Evolutionary conservation across 176 grass and related monocot genomes (phyloP).

Genomic region (Chloris gayana): DNA sequence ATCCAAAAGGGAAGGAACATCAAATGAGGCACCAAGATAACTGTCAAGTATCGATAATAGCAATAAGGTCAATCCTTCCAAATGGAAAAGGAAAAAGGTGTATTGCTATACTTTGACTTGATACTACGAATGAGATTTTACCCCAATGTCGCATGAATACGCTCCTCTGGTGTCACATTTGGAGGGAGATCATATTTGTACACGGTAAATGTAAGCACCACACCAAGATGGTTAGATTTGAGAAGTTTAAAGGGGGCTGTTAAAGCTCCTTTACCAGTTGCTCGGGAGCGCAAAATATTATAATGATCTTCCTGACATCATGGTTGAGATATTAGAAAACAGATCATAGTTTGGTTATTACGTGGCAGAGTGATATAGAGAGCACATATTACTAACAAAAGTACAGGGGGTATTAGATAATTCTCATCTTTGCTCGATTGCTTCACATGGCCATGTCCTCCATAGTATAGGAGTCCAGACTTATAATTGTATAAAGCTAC

Average conservation of each 20-base stretch:
- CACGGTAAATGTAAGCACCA: slow-evolving; percentile 83
- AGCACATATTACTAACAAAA: background rate
- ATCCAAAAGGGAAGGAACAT: slow-evolving; percentile 79
- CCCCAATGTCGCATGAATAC: slow-evolving; percentile 67
- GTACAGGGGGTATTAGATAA: background rate
- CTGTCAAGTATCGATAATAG: slow-evolving; percentile 46
- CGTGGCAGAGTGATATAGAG: background rate
- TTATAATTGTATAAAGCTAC: background rate
- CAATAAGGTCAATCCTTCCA: slow-evolving; percentile 9
- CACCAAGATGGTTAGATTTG: slow-evolving; percentile 77
- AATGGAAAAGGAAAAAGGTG: slow-evolving; percentile 5
- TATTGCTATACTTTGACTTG: background rate
- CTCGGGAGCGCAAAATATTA: slow-evolving; percentile 73
- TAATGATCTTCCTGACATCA: slow-evolving; percentile 70
- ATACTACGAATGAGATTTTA: slow-evolving; percentile 36
- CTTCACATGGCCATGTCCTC: too few species aligned
- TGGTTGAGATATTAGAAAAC: slow-evolving; percentile 7
- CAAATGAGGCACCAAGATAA: slow-evolving; percentile 87
- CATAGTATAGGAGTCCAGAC: too few species aligned
- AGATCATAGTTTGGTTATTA: background rate
- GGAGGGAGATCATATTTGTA: slow-evolving; percentile 70
- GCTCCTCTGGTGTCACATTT: slow-evolving; percentile 59
- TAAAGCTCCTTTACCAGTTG: slow-evolving; percentile 72
- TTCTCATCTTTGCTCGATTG: background rate
- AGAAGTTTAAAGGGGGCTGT: slow-evolving; percentile 78